phyloP scores from a whole-genome alignment of 768 basidiomycete species.

The Lactarius vividus region DNA sequence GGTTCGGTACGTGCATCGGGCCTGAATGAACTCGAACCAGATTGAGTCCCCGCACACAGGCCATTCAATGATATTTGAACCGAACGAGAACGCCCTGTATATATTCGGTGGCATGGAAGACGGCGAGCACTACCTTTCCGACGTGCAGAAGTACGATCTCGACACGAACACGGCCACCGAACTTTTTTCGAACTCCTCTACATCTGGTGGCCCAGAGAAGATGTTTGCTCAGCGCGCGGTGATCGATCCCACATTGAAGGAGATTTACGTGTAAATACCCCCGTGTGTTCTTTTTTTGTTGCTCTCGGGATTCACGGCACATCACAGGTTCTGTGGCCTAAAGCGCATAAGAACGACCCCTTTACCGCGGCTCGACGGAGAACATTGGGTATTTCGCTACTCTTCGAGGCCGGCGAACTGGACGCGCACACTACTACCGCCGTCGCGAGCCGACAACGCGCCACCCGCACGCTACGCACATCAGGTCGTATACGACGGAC shows the following conservation, averaged over 20 bases:
- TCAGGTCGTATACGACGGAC: slow-evolving; percentile 70
- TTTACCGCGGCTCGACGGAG: slow-evolving; percentile 45
- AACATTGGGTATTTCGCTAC: slow-evolving; percentile 71
- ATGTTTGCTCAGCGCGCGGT: slow-evolving; percentile 75
- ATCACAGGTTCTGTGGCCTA: slow-evolving; percentile 59
- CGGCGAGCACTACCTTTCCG: slow-evolving; percentile 57
- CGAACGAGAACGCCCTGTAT: slow-evolving; percentile 53
- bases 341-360: slow-evolving; percentile 43
- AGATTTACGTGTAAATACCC: slow-evolving; percentile 67
- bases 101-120: slow-evolving; percentile 75
- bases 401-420: slow-evolving; percentile 58
- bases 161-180: slow-evolving; percentile 55
- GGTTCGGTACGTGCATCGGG: slow-evolving; percentile 48
- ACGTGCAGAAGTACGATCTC: slow-evolving; percentile 75
- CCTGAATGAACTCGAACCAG: not conserved
- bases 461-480: slow-evolving; percentile 73
- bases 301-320: not conserved
- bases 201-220: slow-evolving; percentile 62
- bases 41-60: slow-evolving; percentile 39
- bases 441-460: not conserved
- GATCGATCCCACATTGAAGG: slow-evolving; percentile 56
- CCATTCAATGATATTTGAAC: slow-evolving; percentile 80
- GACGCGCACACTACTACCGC: slow-evolving; percentile 36
- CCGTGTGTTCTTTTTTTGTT: slow-evolving; percentile 3
- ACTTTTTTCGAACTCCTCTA: slow-evolving; percentile 59